These are phyloP conservation scores for Misopates orontium DNA, from an alignment of 257 asterid genomes.

Conservation along the genomic window DNA sequence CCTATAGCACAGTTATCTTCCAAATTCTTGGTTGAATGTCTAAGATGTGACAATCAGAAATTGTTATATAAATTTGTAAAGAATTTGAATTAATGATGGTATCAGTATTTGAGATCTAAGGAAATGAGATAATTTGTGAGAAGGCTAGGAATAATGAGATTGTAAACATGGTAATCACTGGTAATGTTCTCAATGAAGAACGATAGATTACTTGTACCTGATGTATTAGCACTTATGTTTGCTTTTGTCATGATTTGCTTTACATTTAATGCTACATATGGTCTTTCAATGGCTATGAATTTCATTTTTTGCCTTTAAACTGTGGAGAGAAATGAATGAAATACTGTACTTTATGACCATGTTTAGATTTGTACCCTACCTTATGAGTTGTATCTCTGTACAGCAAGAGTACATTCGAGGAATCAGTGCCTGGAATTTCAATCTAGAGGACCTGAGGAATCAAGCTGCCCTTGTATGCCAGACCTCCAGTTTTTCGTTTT, in stretches of 20 bases:
- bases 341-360: constrained; percentile 3
- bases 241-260: constrained; percentile 19
- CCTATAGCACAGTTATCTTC: no score
- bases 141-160: constrained; percentile 14
- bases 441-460: constrained; percentile 85
- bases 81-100: not conserved
- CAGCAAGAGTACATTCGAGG: constrained; percentile 98
- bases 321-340: constrained; percentile 3
- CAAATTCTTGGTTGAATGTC: not conserved
- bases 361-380: constrained; percentile 9
- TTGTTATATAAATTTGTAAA: not conserved
- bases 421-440: constrained; percentile 94
- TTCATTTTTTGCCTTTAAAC: not conserved
- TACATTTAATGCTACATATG: constrained; percentile 2
- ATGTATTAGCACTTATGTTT: not conserved
- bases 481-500: constrained; percentile 22
- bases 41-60: constrained; percentile 3
- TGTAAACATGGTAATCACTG: not conserved
- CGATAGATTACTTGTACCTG: not conserved
- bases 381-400: constrained; percentile 29
- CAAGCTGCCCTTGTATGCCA: constrained; percentile 86
- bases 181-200: not conserved
- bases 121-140: constrained; percentile 9
- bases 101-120: not conserved
- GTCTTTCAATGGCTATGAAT: constrained; percentile 17